Conservation (phyloP, 495 filamentous ascomycete species). For the Choiromyces venosus region DNA sequence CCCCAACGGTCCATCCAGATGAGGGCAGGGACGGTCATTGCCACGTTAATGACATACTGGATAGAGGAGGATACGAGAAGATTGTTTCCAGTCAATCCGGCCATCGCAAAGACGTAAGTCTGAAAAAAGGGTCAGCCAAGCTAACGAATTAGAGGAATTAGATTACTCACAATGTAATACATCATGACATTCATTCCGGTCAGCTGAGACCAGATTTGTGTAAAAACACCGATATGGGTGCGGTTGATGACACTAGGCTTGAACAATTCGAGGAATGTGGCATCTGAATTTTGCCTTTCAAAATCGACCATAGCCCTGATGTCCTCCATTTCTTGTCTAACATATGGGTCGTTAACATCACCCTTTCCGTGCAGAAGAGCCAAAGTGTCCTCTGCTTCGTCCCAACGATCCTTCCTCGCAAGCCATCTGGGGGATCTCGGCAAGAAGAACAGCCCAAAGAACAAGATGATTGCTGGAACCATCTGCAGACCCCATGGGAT, state of each 20-base stretch:
- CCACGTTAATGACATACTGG: constrained; percentile 67
- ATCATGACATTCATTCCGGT: constrained; percentile 89
- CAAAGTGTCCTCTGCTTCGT: constrained; percentile 60
- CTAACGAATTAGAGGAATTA: background rate
- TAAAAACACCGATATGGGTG: constrained; percentile 62
- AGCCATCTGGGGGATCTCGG: constrained; percentile 78
- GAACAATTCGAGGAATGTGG: constrained; percentile 65
- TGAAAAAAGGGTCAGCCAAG: constrained; percentile 2
- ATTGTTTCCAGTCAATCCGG: constrained; percentile 56
- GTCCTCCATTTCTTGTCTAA: constrained; percentile 61
- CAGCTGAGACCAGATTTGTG: constrained; percentile 78
- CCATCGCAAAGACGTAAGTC: constrained; percentile 69
- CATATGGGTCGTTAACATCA: constrained; percentile 56
- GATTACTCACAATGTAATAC: constrained; percentile 50
- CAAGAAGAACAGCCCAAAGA: constrained; percentile 59
- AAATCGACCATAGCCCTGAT: constrained; percentile 67
- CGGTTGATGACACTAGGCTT: constrained; percentile 46
- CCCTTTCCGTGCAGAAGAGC: constrained; percentile 61
- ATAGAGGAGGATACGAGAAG: constrained; percentile 68
- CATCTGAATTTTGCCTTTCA: constrained; percentile 58
- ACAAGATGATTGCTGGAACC: constrained; percentile 62
- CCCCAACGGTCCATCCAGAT: constrained; percentile 58
- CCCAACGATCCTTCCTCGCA: constrained; percentile 67
- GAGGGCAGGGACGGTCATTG: constrained; percentile 55
- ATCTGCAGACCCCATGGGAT: constrained; percentile 74